Evolutionary conservation across 139 green algal species (phyloP).

Genomic region (Coelastrella sp.): DNA sequence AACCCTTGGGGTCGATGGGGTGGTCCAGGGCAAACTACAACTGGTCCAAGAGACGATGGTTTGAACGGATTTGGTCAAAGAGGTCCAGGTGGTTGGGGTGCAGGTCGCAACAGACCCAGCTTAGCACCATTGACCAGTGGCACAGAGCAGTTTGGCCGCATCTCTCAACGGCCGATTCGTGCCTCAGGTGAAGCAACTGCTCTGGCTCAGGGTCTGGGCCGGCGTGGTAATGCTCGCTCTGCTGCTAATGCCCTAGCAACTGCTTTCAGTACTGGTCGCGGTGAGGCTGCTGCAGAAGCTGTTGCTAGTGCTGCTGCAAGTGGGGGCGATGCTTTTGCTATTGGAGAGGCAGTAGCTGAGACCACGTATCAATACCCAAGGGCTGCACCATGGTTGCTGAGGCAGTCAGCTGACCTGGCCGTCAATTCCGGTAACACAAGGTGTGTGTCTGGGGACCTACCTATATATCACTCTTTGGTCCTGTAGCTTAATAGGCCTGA

Average conservation of each 20-base stretch:
- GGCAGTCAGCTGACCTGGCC: conserved; percentile 9
- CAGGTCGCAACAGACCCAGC: not conserved
- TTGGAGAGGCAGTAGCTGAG: conserved; percentile 21
- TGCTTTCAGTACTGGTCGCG: not conserved
- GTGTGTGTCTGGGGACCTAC: not conserved
- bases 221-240: conserved; percentile 18
- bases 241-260: conserved; percentile 9
- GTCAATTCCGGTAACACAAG: conserved; percentile 25
- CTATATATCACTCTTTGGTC: not conserved
- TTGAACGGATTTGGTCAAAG: no score
- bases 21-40: no score
- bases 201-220: conserved; percentile 9
- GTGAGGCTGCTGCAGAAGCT: conserved; percentile 25
- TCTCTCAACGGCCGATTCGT: not conserved
- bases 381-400: conserved; percentile 8
- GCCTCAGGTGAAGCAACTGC: not conserved
- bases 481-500: no score
- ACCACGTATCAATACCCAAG: not conserved
- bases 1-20: no score
- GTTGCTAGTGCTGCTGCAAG: conserved; percentile 20
- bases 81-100: not conserved
- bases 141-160: not conserved
- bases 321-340: not conserved
- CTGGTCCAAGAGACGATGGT: no score
- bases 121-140: not conserved